Evolutionary conservation across 768 basidiomycete genomes (phyloP), one percentile per base, ranked within the genome.

Genomic region (Dentipellis fragilis): DNA sequence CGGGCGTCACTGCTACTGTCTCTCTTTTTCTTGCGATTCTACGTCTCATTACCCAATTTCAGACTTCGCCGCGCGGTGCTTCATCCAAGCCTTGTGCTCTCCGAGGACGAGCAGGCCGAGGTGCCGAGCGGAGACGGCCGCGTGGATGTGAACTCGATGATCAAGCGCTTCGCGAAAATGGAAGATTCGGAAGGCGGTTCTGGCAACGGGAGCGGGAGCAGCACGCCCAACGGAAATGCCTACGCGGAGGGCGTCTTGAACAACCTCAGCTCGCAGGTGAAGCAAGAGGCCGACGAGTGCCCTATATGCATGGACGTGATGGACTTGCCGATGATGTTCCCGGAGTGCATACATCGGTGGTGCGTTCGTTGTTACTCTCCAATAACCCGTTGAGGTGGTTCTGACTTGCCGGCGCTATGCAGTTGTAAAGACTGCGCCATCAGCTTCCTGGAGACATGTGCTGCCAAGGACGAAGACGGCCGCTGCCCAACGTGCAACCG

Each of bases 351-450:
- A 72, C 92, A 93, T 63, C 77, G 79, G 64, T 87, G 81, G 89
- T 89, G 64, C 55, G 79, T 66, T 16, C 21, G 9, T 56, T 10
- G 21, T 38, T 49, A 11, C 11, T 46, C 19, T 49, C 47, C 46
- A 39, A 8, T 19, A 38, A 23, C n/a, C 2, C 2, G 1, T 4
- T 10, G 19, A 14, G 29, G 23, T 49, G 10, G 29, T 34, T 14
- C 23, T 34, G n/a, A 48, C 29, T 51, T 60, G 19, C 51, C 35
- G 4, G 39, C 54, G 17, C 2, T 37, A 39, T 11, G 4, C 58
- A 88, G 91, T 57, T 98, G 94, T 68, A 95, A 90, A 67, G 90
- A 93, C 59, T 98, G 94, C 63, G 88, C 94, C 21, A 68, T 89
- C 16, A 78, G 83, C 10, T 86, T 83, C 62, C 75, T 96, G 23